phyloP scores from a whole-genome alignment of 495 filamentous ascomycete species.

The Aspergillus hancockii region DNA sequence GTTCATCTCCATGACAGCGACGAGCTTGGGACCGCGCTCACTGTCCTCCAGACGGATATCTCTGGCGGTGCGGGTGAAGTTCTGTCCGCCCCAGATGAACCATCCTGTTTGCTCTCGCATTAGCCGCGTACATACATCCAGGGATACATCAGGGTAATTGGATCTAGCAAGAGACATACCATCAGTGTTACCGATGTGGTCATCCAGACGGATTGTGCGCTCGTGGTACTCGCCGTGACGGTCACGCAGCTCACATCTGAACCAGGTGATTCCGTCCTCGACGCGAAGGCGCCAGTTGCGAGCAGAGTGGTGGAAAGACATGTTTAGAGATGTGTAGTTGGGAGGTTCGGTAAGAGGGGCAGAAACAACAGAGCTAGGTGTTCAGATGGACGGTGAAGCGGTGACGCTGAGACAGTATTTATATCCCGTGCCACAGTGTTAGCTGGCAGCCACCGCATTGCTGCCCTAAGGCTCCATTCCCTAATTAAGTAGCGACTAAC shows the following conservation, averaged over 20 bases:
- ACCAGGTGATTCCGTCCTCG: conserved; percentile 15
- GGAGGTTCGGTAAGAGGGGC: background rate
- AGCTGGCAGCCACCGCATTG: conserved; percentile 1
- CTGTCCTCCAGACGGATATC: conserved; percentile 19
- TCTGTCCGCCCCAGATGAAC: conserved; percentile 25
- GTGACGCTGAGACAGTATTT: background rate
- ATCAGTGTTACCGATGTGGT: conserved; percentile 23
- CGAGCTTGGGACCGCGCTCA: conserved; percentile 17
- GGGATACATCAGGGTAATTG: background rate
- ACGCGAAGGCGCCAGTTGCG: conserved; percentile 15
- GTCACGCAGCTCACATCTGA: conserved; percentile 12
- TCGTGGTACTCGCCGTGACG: background rate
- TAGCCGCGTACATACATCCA: background rate
- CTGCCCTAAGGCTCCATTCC: conserved; percentile 1
- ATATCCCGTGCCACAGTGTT: background rate
- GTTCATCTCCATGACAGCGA: conserved; percentile 14
- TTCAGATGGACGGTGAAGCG: background rate
- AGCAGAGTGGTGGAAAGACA: conserved; percentile 24
- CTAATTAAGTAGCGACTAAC: background rate
- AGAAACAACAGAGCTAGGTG: background rate
- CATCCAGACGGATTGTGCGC: conserved; percentile 18
- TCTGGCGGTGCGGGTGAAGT: conserved; percentile 20
- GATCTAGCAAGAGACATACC: conserved; percentile 3
- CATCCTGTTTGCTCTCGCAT: conserved; percentile 9
- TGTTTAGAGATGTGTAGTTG: background rate